Base-by-base conservation (phyloP, 257 asterid species). In the Mitragyna speciosa region DNA sequence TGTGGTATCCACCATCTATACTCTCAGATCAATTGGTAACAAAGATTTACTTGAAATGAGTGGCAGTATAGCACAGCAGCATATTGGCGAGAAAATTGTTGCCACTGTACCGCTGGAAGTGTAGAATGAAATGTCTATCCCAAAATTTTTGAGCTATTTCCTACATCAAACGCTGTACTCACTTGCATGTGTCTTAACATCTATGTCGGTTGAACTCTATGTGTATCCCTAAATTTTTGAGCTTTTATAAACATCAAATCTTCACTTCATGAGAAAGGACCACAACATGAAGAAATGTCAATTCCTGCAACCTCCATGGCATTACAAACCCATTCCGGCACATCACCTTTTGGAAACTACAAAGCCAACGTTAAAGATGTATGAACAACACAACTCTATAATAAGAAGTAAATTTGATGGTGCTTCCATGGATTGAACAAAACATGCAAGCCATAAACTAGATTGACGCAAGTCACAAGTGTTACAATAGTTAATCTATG, bases 301-400 rank as follows among this genome's bases (percentile, higher is more conserved):
- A 95, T 89, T 72, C 98, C 98, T 49, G 98, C 97, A 58, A 95
- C 99, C 86, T 95, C 99, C 99, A 95, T 92, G 54, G 99, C 99
- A 73, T 93, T 95, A 90, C 98, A 91, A 22, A 95, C 99, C 99
- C 99, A 95, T 77, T 87, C 89, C 3, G 97, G 99, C 51, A 93
- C 93, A 70, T 95, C 92, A 8, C 96, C 97, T 80, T 89, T 70
- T 0, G 99, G 99, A 78, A 95, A 95, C 99, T 95, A 81, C 86
- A 87, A 68, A 63, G 80, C 72, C 71, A 76, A 63, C 61, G 78
- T 12, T 51, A 56, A 54, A 67, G 12, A 22, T 41, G 74, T 61
- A 63, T 76, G 64, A 70, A 71, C 64, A 17, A 31, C 26, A 47
- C 65, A 70, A 10, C 16, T 24, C 36, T 73, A 17, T n/a, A 20